Base-by-base conservation (phyloP, 192 early-diverging fungal species). In the Irineochytrium annulatum region DNA sequence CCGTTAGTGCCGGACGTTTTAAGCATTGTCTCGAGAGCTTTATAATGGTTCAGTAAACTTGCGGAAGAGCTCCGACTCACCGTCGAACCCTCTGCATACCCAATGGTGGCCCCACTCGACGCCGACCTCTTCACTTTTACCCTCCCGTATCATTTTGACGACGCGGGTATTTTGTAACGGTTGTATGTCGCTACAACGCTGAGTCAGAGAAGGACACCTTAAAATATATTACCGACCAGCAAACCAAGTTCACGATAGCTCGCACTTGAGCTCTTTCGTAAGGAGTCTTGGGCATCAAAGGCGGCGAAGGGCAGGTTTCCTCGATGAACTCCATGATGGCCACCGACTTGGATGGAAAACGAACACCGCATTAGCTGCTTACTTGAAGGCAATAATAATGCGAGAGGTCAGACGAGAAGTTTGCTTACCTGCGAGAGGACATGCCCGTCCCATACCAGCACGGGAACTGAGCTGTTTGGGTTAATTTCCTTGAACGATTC, bases 261-360 rank as follows among this genome's bases (percentile, higher is more conserved):
- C n/a, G 55, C 71, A 86, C 85, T 48, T 66, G 59, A 32, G 88
- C 89, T 5, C 87, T 80, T 28, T 75, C 69, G 11, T 76, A 51
- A 29, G 86, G 76, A 29, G 90, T 86, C 34, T 69, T 71, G 17
- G 94, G 94, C 44, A 97, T 72, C 37, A 94, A 72, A 13, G 89
- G 77, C 14, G 37, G 11, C 55, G 80, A 77, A 13, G 89, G 83
- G 41, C 76, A 60, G 6, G 77, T 71, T 60, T 97, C 94, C 45
- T 97, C 94, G 3, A 97, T 69, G 61, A 91, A 91, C 61, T 97
- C 94, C 20, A 93, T 56, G 39, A 97, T 94, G 16, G 91, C 87
- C 24, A 82, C 56, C 3, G 88, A 91, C 76, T 94, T 84, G 8
- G 28, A 16, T 62, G 26, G 8, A 4, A 28, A 17, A 8, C 14